Base-by-base conservation (phyloP, 1,284 basidiomycete genomes). In the Cryptococcus sp. region DNA sequence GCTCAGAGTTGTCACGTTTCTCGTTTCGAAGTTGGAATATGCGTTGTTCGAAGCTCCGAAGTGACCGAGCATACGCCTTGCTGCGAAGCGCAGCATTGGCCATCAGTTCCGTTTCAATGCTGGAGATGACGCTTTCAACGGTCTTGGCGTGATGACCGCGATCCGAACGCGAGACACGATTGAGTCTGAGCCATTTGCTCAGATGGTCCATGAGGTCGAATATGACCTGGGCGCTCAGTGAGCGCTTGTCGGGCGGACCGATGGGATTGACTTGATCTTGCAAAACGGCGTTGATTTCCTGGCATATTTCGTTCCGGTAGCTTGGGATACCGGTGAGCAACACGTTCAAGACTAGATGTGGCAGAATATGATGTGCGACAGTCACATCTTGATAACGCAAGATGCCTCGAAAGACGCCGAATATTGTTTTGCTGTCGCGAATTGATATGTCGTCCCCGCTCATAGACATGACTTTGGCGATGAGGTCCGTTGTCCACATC, bases 161-260 rank as follows among this genome's bases (percentile, higher is more conserved):
- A 22, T 59, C 50, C 3, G 41, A 51, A 23, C 51, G 57, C 48
- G 58, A 83, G 8, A 83, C 79, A 19, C 90, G 70, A 1, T 78
- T 74, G 54, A 81, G 77, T 35, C 82, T 86, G 50, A 94, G 85
- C 88, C 93, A 99, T 69, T 88, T 89, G 74, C 88, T 94, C 10
- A 99, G 82, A 71, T 99, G 95, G 70, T 99, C 96, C 79, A 99
- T 86, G 42, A 99, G 82, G 77, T 88, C 88, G 74, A 99, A 99
- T 16, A 98, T 86, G 10, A 93, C 93, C 82, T 96, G 93, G 16
- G 96, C 90, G 75, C 89, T 91, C 30, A 93, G 83, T 6, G 89
- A 80, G 61, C 88, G 88, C 74, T 92, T 91, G 73, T 94, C 91
- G 16, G 85, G 86, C 3, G 70, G 71, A 47, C 85, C 86, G 3